Conservation (phyloP, 305 asterid species). For the Andrographis paniculata region DNA sequence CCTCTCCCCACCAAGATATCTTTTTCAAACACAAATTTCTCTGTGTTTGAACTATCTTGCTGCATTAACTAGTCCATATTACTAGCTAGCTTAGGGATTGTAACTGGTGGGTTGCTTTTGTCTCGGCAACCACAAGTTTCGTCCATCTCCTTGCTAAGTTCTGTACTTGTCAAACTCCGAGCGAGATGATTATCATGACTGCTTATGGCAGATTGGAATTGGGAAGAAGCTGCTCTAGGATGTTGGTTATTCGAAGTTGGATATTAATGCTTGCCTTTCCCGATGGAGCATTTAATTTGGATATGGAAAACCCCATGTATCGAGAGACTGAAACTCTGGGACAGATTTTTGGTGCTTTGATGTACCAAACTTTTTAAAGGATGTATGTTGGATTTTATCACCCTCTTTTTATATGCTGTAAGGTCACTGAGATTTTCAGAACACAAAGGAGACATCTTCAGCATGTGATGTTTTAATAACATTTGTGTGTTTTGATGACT, state of each 20-base stretch:
- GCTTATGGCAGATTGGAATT: constrained; percentile 35
- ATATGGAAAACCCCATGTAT: constrained; percentile 20
- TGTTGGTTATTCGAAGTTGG: constrained; percentile 30
- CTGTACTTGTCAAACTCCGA: constrained; percentile 19
- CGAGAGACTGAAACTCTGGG: constrained; percentile 14
- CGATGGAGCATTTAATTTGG: constrained; percentile 26
- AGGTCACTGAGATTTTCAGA: constrained; percentile 27
- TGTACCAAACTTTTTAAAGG: constrained; percentile 21
- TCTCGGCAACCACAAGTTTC: constrained; percentile 11
- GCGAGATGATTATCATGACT: constrained; percentile 27
- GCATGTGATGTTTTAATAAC: constrained; percentile 21
- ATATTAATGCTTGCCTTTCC: constrained; percentile 23
- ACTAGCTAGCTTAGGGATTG: constrained; percentile 13
- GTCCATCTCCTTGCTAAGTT: constrained; percentile 19
- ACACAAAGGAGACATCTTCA: constrained; percentile 25
- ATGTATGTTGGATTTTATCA: constrained; percentile 20
- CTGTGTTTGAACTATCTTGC: constrained; percentile 11
- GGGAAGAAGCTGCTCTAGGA: constrained; percentile 36
- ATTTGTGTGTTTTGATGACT: constrained; percentile 24
- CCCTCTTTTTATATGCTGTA: constrained; percentile 34
- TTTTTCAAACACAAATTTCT: background rate
- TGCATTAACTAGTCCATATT: constrained; percentile 10
- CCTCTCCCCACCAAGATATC: background rate
- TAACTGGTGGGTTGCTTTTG: constrained; percentile 15
- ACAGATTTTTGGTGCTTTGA: constrained; percentile 19